Evolutionary conservation across 768 basidiomycete genomes (phyloP), one percentile per base, ranked within the genome.

Genomic region (Boletellus ananiceps): DNA sequence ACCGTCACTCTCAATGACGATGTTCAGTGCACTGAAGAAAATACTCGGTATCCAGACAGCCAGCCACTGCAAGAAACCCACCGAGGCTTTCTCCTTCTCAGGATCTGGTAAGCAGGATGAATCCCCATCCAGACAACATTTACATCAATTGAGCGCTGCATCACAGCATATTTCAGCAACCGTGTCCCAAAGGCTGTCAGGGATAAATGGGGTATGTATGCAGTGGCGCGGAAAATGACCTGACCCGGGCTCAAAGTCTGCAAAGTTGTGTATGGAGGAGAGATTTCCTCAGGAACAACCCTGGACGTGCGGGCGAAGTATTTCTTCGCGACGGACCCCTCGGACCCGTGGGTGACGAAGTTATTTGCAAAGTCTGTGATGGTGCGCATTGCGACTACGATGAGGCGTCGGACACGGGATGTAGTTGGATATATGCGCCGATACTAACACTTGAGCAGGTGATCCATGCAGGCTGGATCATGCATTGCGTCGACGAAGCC

Each of bases 381-480:
- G 54, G 65, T 69, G 34, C 55, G 65, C 51, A 48, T 51, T 15
- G 16, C 11, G 4, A 55, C 38, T 16, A 51, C 19, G 13, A 25
- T 25, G 23, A 25, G 18, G 29, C 44, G 32, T 34, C 14, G 16
- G 37, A 43, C 4, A 14, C 40, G 13, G 35, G 23, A 32, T 2
- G 33, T 32, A 4, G 52, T 25, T 15, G 58, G 32, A 11, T 49
- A 9, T 49, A 56, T 58, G 55, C 53, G 47, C 35, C 42, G 18
- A 40, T 8, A 14, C 16, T 14, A 14, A 42, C 15, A 11, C 32
- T 7, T 21, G 31, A 9, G 5, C 18, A 67, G 66, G 66, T 67
- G 12, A 56, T 67, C 16, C 67, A 67, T 38, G 67, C 46, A 11
- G 61, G 57, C 4, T 67, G 66, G 66, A 67, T 67, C 40, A 32